Conservation (phyloP, 352 stramenopile species). For the Paralagenidium karlingii region DNA sequence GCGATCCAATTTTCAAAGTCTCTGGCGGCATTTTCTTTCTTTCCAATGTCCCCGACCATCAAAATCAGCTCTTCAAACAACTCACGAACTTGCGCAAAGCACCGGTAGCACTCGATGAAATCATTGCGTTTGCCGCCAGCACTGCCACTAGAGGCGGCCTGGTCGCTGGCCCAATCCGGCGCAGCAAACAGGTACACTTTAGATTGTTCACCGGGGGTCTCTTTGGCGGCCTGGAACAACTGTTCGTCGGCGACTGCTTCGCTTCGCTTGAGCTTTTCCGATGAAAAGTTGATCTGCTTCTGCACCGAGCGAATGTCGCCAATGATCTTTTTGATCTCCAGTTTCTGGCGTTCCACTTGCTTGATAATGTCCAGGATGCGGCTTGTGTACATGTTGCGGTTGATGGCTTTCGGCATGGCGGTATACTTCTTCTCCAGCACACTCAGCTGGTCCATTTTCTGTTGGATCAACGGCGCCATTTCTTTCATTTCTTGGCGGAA, state of each 20-base stretch:
- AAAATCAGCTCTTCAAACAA: slow-evolving; percentile 75
- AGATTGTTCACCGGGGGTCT: slow-evolving; percentile 8
- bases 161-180: neutral
- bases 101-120: slow-evolving; percentile 78
- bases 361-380: slow-evolving; percentile 88
- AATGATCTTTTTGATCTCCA: slow-evolving; percentile 74
- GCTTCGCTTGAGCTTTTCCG: slow-evolving; percentile 71
- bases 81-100: slow-evolving; percentile 69
- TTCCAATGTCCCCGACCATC: slow-evolving; percentile 48
- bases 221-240: slow-evolving; percentile 51
- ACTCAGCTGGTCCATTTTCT: slow-evolving; percentile 46
- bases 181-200: neutral
- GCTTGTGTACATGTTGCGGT: slow-evolving; percentile 75
- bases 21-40: slow-evolving; percentile 58
- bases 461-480: slow-evolving; percentile 44
- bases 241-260: slow-evolving; percentile 77
- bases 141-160: neutral
- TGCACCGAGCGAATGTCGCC: slow-evolving; percentile 63
- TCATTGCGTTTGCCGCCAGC: slow-evolving; percentile 7
- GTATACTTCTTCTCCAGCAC: slow-evolving; percentile 44
- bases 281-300: slow-evolving; percentile 64
- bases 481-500: slow-evolving; percentile 52
- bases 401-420: slow-evolving; percentile 23
- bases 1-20: slow-evolving; percentile 79
- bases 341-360: slow-evolving; percentile 81